These are phyloP conservation scores for Plasmodium gonderi DNA, from an alignment of 169 alveolate genomes.

Conservation along the genomic window DNA sequence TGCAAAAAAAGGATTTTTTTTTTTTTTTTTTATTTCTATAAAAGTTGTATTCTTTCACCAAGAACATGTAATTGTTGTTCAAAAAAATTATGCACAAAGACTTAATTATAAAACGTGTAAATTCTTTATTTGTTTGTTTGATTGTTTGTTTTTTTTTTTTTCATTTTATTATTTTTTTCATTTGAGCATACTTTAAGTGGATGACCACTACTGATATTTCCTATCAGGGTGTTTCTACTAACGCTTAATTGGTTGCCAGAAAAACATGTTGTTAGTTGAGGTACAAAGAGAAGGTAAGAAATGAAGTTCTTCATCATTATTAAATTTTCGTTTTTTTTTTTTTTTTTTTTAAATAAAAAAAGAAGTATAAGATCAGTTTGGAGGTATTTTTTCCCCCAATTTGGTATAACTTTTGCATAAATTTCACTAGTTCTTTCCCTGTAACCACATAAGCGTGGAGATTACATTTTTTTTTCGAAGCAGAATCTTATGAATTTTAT, in stretches of 20 bases:
- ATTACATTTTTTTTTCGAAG: neutral
- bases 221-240: constrained; percentile 1
- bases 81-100: neutral
- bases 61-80: neutral
- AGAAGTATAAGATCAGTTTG: neutral
- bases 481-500: neutral
- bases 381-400: neutral
- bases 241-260: constrained; percentile 4
- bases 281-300: constrained; percentile 7
- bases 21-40: neutral
- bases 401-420: neutral
- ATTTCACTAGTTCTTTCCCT: neutral
- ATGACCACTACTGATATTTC: neutral
- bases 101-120: neutral
- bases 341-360: neutral
- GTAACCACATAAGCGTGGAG: neutral
- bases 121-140: neutral
- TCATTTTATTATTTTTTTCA: neutral
- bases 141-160: neutral
- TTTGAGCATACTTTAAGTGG: constrained; percentile 39
- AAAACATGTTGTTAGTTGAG: constrained; percentile 22
- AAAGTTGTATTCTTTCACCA: neutral
- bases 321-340: too few species aligned
- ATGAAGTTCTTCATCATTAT: constrained; percentile 23
- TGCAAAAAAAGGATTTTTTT: neutral